Evolutionary conservation across 2,329 filamentous ascomycete species (phyloP).

Genomic region (Phyllosticta citriasiana): DNA sequence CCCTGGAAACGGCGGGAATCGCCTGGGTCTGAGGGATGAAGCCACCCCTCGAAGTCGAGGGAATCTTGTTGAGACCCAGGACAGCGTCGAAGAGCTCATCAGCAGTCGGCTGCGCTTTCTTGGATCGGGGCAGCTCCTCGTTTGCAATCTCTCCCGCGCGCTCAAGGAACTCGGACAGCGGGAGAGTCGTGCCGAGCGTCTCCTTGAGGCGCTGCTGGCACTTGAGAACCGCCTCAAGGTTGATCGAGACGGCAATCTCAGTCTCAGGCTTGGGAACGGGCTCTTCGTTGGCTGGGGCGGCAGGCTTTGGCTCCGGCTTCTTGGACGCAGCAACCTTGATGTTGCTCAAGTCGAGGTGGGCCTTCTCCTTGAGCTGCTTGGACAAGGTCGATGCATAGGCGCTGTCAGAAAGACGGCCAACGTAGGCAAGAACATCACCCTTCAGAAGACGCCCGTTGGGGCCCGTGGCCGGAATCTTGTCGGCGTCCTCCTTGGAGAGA

Average conservation of each 20-base stretch:
- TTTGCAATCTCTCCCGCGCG: slow-evolving; percentile 83
- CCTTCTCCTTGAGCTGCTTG: slow-evolving; percentile 60
- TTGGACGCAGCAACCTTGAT: slow-evolving; percentile 54
- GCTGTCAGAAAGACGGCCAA: slow-evolving; percentile 61
- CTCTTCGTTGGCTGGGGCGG: slow-evolving; percentile 26
- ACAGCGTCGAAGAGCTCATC: slow-evolving; percentile 86
- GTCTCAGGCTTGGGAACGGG: slow-evolving; percentile 40
- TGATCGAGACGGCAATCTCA: slow-evolving; percentile 64
- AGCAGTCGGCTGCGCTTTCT: slow-evolving; percentile 54
- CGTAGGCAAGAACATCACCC: slow-evolving; percentile 84
- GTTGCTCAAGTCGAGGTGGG: slow-evolving; percentile 87
- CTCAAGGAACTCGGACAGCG: slow-evolving; percentile 76
- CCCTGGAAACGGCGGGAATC: slow-evolving; percentile 12
- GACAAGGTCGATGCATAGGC: slow-evolving; percentile 63
- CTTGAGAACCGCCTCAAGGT: slow-evolving; percentile 66
- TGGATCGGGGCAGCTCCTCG: slow-evolving; percentile 64
- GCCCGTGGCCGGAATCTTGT: slow-evolving; percentile 77
- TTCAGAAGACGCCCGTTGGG: slow-evolving; percentile 84
- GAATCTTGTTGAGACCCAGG: slow-evolving; percentile 56
- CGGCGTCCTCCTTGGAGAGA: slow-evolving; percentile 62
- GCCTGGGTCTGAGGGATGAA: slow-evolving; percentile 63
- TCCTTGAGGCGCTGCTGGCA: slow-evolving; percentile 72
- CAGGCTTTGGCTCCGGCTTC: slow-evolving; percentile 31
- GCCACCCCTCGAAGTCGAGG: slow-evolving; percentile 46
- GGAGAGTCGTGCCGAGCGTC: slow-evolving; percentile 68